Percentiles rank a stretch among this genome's conserved stretches.
Conservation (phyloP, 805 yeast genomes). For the Starmera amethionina region DNA sequence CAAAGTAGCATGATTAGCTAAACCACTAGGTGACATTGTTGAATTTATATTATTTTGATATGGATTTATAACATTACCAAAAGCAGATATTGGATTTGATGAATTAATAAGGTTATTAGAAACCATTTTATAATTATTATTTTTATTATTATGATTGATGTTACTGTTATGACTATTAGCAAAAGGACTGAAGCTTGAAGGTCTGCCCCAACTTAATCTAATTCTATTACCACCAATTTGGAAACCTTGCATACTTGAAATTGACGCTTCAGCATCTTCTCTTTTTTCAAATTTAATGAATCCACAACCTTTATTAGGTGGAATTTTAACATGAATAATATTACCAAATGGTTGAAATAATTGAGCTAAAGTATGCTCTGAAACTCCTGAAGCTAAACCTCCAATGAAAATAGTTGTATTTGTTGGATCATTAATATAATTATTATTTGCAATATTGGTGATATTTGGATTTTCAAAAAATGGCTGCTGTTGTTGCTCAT, state of each 20-base stretch:
- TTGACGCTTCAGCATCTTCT: slow-evolving; percentile 71
- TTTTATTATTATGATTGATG: no score
- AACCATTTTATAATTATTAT: no score
- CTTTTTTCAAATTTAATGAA: slow-evolving; percentile 59
- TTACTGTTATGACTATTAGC: no score
- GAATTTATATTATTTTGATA: no score
- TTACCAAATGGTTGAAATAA: slow-evolving; percentile 69
- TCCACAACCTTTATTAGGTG: slow-evolving; percentile 75
- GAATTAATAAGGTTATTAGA: no score
- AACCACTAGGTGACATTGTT: no score
- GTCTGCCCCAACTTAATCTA: slow-evolving; percentile 69
- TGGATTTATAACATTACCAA: no score
- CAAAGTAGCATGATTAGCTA: no score
- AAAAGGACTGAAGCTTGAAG: slow-evolving; percentile 4
- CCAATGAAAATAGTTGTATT: slow-evolving; percentile 77
- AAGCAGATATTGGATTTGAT: no score
- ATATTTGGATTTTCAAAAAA: no score
- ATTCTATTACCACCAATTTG: slow-evolving; percentile 66
- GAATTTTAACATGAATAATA: slow-evolving; percentile 60
- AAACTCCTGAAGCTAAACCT: slow-evolving; percentile 55
- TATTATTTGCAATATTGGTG: no score
- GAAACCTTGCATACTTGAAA: slow-evolving; percentile 71
- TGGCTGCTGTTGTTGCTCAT: no score
- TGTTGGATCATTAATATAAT: slow-evolving; percentile 35
- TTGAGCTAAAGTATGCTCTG: slow-evolving; percentile 49